phyloP scores from a whole-genome alignment of 179 eudicot genomes.

The Kewa caespitosa region DNA sequence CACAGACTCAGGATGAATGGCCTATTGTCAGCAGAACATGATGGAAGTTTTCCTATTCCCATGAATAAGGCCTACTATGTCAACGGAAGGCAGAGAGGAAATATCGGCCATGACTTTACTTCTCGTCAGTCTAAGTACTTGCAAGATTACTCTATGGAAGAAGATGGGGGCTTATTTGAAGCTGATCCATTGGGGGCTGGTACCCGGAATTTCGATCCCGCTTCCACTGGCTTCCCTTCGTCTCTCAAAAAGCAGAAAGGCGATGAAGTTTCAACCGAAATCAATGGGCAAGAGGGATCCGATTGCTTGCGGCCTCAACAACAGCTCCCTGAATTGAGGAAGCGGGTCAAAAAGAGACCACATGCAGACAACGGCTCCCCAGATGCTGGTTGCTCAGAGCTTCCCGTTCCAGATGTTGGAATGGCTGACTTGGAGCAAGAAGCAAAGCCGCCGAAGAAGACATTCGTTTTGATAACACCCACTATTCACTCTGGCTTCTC shows the following conservation, averaged over 20 bases:
- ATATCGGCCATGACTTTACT: conserved; percentile 38
- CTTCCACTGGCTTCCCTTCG: conserved; percentile 46
- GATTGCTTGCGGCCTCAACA: conserved; percentile 39
- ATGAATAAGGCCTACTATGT: conserved; percentile 33
- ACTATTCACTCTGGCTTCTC: conserved; percentile 79
- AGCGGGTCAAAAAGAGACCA: conserved; percentile 53
- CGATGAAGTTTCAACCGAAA: conserved; percentile 34
- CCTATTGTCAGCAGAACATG: conserved; percentile 41
- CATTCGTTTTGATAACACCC: conserved; percentile 65
- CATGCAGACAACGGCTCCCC: conserved; percentile 41
- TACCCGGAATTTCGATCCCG: conserved; percentile 38
- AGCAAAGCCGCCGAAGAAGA: conserved; percentile 58
- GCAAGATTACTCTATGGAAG: conserved; percentile 38
- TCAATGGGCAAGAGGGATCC: conserved; percentile 40
- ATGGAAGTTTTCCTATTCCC: conserved; percentile 37
- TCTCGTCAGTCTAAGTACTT: conserved; percentile 37
- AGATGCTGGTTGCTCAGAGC: conserved; percentile 44
- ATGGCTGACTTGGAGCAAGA: conserved; percentile 56
- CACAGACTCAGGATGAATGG: conserved; percentile 43
- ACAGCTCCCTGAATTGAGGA: conserved; percentile 48
- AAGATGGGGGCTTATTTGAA: conserved; percentile 39
- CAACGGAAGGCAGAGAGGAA: conserved; percentile 57
- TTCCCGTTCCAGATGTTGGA: conserved; percentile 42
- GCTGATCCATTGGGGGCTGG: conserved; percentile 34
- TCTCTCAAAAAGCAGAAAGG: conserved; percentile 55